Evolutionary conservation across 257 asterid species (phyloP).

Genomic region (Parsonsia alboflavescens): DNA sequence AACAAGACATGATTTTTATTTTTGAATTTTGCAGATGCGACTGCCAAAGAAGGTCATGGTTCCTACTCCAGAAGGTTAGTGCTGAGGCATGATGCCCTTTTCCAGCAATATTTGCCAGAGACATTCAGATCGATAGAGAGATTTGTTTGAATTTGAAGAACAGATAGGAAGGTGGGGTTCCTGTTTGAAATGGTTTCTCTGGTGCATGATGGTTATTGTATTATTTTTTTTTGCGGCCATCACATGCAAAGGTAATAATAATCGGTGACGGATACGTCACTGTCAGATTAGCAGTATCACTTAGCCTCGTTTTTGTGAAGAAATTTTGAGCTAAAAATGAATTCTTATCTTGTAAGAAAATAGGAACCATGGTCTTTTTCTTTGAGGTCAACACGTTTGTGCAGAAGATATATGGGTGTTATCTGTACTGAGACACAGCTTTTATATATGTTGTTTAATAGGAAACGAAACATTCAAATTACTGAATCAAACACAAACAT

Average conservation of each 20-base stretch:
- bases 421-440: not conserved
- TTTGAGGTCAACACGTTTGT: not conserved
- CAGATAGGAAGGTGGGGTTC: not conserved
- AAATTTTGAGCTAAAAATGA: not conserved
- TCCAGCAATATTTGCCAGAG: not conserved
- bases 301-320: not conserved
- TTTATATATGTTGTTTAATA: too few relatives aligned
- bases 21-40: constrained; percentile 55
- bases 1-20: constrained; percentile 5
- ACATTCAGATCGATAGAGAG: not conserved
- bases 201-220: not conserved
- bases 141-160: too few relatives aligned
- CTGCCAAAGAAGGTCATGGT: constrained; percentile 50
- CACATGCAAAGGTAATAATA: not conserved
- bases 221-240: not conserved
- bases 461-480: too few relatives aligned
- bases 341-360: not conserved
- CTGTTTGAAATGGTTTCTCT: not conserved
- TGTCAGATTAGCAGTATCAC: not conserved
- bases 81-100: constrained; percentile 1
- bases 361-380: not conserved
- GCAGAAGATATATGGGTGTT: not conserved
- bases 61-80: constrained; percentile 17
- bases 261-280: too few relatives aligned
- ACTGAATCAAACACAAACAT: not conserved